Percentiles rank a stretch among this genome's conserved stretches.
Evolutionary conservation across 2,329 filamentous ascomycete genomes (phyloP).

Genomic region (Cytospora paraplurivora): DNA sequence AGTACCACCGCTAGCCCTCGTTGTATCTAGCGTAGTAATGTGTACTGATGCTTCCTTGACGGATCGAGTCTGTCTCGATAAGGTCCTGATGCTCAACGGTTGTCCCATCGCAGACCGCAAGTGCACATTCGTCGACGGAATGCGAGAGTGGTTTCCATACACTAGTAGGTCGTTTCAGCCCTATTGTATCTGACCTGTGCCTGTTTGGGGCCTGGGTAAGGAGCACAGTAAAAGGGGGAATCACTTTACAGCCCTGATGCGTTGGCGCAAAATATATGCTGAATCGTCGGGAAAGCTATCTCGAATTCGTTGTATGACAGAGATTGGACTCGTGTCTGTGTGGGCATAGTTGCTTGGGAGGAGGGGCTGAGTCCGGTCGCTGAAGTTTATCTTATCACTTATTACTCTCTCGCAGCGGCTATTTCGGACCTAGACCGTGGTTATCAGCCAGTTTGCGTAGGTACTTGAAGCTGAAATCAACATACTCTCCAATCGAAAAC

Average conservation of each 20-base stretch:
- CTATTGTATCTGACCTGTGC: too few relatives aligned
- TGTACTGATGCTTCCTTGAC: background rate
- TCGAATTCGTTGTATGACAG: background rate
- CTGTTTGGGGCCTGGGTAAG: too few relatives aligned
- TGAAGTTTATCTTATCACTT: background rate
- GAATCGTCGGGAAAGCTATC: constrained; percentile 2
- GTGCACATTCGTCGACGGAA: background rate
- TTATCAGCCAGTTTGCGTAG: background rate
- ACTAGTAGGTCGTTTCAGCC: background rate
- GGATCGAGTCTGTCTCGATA: constrained; percentile 9
- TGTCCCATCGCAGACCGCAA: constrained; percentile 8
- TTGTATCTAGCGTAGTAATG: constrained; percentile 9
- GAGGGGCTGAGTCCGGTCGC: constrained; percentile 4
- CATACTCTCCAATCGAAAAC: constrained; percentile 6
- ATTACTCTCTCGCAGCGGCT: background rate
- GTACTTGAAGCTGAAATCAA: background rate
- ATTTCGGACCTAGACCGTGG: background rate
- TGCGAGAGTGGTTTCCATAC: constrained; percentile 9
- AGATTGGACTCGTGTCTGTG: constrained; percentile 9
- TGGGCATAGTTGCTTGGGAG: constrained; percentile 4
- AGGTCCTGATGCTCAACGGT: background rate
- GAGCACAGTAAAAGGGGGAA: background rate
- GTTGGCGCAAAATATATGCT: background rate
- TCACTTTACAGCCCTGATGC: constrained; percentile 6
- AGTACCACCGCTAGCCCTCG: constrained; percentile 1